Conservation (phyloP, 2,329 filamentous ascomycete species). For the Rosellinia necatrix region DNA sequence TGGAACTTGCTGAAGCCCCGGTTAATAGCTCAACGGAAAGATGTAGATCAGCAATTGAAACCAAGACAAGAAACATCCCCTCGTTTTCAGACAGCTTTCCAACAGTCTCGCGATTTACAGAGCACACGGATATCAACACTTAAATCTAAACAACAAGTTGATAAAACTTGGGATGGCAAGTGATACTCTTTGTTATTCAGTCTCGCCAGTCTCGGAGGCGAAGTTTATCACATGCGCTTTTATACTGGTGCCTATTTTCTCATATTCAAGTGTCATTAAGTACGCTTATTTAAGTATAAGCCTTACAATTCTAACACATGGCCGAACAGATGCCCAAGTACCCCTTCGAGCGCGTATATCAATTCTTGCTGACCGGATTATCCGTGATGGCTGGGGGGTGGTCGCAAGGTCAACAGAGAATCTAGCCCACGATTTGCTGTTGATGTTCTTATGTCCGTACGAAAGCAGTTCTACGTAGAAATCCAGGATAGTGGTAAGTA, state of each 20-base stretch:
- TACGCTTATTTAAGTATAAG: too few relatives aligned
- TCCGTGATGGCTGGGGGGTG: slow-evolving; percentile 68
- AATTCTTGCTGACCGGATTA: slow-evolving; percentile 71
- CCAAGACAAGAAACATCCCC: slow-evolving; percentile 37
- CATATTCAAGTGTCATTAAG: too few relatives aligned
- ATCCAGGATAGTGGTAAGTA: slow-evolving; percentile 53
- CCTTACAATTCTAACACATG: slow-evolving; percentile 1
- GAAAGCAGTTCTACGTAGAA: slow-evolving; percentile 67
- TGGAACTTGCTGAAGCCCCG: slow-evolving; percentile 73
- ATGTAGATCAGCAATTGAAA: slow-evolving; percentile 64
- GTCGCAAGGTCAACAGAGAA: slow-evolving; percentile 65
- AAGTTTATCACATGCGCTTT: too few relatives aligned
- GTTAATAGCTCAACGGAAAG: slow-evolving; percentile 66
- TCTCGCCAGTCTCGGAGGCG: not conserved
- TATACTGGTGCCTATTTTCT: not conserved
- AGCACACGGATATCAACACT: slow-evolving; percentile 44
- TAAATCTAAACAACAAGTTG: slow-evolving; percentile 62
- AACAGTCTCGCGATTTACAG: slow-evolving; percentile 34
- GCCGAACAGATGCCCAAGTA: slow-evolving; percentile 58
- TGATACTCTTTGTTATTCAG: not conserved
- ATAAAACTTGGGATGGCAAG: slow-evolving; percentile 67
- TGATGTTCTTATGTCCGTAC: slow-evolving; percentile 70
- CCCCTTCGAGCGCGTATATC: slow-evolving; percentile 69
- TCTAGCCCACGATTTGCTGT: slow-evolving; percentile 71
- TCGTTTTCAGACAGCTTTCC: slow-evolving; percentile 44